Evolutionary conservation across 805 yeast genomes (phyloP), one percentile per base, ranked within the genome.

Genomic region (Saccharomycopsis schoenii): DNA sequence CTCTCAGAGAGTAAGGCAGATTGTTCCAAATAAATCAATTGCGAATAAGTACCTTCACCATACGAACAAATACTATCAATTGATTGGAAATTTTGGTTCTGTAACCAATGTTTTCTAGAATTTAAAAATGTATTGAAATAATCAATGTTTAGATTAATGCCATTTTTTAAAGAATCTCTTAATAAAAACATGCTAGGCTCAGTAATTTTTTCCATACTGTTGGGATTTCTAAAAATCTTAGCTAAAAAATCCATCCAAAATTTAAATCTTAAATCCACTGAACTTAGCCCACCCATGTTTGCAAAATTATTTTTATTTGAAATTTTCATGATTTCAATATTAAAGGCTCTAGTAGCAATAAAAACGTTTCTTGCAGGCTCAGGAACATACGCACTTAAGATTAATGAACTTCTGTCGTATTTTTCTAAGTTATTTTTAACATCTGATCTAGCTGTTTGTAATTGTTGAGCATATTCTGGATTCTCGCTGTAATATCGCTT

Each of bases 21-120:
- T 66, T 85, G 89, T 9, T 83, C 76, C 15, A 85, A 72, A 66
- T 89, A 89, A 67, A 84, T 84, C 67, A 87, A 73, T 69, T 88
- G 94, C 1, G 96, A 86, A 66, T 79, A 79, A 0, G 86, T 81
- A 0, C 93, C 94, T 71, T 89, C 96, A 1, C 96, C 96, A 67
- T 80, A 85, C 0, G 89, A 80, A 58, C 91, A 86, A 64, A 89
- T 77, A 51, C 80, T 82, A 52, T 85, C 84, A 1, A 80, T 68
- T 8, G 75, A 74, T 11, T 77, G 72, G 58, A 85, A 79, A 37
- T 77, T 73, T 9, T 76, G 76, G 52, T 77, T 76, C 34, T 77
- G 73, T 29, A 83, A 70, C 67, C 83, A 84, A 58, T 79, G 76
- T 58, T 79, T 77, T 58, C 87, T 77, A 3, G 89, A 80, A 59